These are phyloP conservation scores for Pogostemon cablin DNA, from an alignment of 257 asterid genomes.

Conservation along the genomic window DNA sequence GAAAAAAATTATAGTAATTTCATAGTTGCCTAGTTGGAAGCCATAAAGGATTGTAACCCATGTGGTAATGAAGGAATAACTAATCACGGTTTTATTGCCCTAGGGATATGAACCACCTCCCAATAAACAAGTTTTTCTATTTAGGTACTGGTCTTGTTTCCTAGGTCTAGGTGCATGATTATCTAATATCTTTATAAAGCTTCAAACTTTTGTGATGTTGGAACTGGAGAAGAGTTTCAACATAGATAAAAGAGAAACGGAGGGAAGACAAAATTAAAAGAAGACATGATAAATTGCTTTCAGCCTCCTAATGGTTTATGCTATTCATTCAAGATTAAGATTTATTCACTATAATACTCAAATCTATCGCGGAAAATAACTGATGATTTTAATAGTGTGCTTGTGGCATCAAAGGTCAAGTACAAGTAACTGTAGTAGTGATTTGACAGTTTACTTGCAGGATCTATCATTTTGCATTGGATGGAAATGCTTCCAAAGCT, in stretches of 20 bases:
- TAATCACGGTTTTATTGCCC: neutral
- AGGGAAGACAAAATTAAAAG: neutral
- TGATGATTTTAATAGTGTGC: slow-evolving; percentile 4
- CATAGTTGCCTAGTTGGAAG: neutral
- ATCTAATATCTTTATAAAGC: neutral
- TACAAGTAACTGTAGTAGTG: slow-evolving; percentile 25
- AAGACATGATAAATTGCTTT: slow-evolving; percentile 19
- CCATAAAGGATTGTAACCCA: neutral
- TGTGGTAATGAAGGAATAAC: slow-evolving; percentile 17
- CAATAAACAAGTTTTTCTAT: neutral
- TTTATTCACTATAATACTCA: neutral
- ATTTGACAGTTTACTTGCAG: slow-evolving; percentile 48
- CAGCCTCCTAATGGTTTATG: neutral
- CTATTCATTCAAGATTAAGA: neutral
- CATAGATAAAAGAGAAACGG: neutral
- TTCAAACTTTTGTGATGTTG: slow-evolving; percentile 10
- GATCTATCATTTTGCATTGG: slow-evolving; percentile 60
- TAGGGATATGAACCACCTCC: slow-evolving; percentile 2
- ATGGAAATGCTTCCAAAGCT: slow-evolving; percentile 75
- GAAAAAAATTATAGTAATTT: slow-evolving; percentile 6
- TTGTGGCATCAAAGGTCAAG: slow-evolving; percentile 20
- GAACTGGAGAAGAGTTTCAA: slow-evolving; percentile 1
- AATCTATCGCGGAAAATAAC: slow-evolving; percentile 16
- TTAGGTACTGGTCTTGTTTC: slow-evolving; percentile 2
- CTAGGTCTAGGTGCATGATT: neutral